These are phyloP conservation scores for Neofusicoccum sp. DNA, from an alignment of 2,329 filamentous ascomycete genomes.

Conservation along the genomic window DNA sequence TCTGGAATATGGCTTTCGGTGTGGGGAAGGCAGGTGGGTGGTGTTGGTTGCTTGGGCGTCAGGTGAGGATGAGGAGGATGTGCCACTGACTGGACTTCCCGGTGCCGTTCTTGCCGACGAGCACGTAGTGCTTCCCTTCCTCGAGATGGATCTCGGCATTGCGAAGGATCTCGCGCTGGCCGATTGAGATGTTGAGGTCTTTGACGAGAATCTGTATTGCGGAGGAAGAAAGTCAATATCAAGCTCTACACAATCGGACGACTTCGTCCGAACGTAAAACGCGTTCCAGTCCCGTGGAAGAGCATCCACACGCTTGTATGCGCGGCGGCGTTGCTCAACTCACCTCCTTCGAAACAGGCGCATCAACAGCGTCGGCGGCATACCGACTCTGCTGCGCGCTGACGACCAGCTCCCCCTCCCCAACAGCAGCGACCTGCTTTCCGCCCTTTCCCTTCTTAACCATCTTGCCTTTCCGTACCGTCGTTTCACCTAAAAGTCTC, in stretches of 20 bases:
- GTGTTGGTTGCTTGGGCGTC: no score
- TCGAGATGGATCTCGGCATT: slow-evolving; percentile 71
- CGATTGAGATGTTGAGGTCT: slow-evolving; percentile 67
- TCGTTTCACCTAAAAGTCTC: no score
- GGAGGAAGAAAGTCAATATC: no score
- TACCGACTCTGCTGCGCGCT: slow-evolving; percentile 41
- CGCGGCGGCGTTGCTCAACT: no score
- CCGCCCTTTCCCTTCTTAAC: slow-evolving; percentile 28
- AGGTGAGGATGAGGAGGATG: not conserved
- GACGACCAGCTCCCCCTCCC: slow-evolving; percentile 31
- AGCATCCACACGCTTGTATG: no score
- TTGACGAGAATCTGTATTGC: slow-evolving; percentile 53
- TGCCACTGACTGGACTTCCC: slow-evolving; percentile 70
- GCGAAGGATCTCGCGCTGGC: slow-evolving; percentile 63
- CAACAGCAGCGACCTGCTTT: slow-evolving; percentile 25
- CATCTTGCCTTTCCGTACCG: no score
- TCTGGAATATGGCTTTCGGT: no score
- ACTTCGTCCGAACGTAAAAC: no score
- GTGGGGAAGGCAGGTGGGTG: no score
- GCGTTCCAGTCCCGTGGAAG: no score
- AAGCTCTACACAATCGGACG: no score
- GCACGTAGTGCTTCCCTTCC: slow-evolving; percentile 70
- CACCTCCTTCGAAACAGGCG: slow-evolving; percentile 39
- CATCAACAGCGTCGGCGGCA: slow-evolving; percentile 38
- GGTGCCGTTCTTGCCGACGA: slow-evolving; percentile 77